A percentile compares a stretch with the other conserved stretches of the same genome.
Conservation (phyloP, 768 basidiomycete species). For the Leucogyrophana mollusca region DNA sequence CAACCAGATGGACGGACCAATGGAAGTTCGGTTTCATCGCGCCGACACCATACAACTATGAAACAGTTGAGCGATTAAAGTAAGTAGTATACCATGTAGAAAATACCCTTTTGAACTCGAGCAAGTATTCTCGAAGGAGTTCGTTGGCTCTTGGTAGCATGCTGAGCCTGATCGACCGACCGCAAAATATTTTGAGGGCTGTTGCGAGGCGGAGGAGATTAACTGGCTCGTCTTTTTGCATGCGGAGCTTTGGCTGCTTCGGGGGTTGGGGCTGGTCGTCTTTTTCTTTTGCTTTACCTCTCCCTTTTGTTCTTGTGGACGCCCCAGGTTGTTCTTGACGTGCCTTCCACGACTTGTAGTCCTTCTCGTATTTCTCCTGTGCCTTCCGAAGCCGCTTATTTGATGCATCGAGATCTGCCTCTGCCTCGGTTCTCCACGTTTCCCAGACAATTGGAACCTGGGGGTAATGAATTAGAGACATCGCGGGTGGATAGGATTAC, state of each 20-base stretch:
- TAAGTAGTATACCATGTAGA: no score
- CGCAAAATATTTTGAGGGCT: conserved; percentile 16
- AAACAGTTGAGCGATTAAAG: no score
- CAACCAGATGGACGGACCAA: conserved; percentile 23
- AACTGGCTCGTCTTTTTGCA: conserved; percentile 12
- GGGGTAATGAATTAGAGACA: background rate
- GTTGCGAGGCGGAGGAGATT: conserved; percentile 19
- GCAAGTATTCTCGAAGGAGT: conserved; percentile 12
- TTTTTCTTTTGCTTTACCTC: conserved; percentile 3
- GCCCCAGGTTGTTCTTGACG: no score
- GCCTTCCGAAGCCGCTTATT: background rate
- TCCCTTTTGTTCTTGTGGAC: background rate
- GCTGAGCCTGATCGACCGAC: conserved; percentile 6
- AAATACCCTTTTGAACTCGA: conserved; percentile 2
- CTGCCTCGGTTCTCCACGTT: conserved; percentile 8
- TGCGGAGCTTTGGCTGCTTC: conserved; percentile 5
- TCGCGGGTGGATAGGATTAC: conserved; percentile 3
- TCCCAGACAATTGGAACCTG: conserved; percentile 17
- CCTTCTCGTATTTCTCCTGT: conserved; percentile 2
- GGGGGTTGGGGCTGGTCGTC: background rate
- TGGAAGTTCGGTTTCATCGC: conserved; percentile 31
- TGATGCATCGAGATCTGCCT: conserved; percentile 5
- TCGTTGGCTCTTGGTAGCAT: background rate
- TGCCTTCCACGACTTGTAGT: no score
- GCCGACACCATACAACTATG: conserved; percentile 21